These are phyloP conservation scores for Diversispora epigaea DNA, from an alignment of 192 early-diverging fungal species.

Conservation along the genomic window DNA sequence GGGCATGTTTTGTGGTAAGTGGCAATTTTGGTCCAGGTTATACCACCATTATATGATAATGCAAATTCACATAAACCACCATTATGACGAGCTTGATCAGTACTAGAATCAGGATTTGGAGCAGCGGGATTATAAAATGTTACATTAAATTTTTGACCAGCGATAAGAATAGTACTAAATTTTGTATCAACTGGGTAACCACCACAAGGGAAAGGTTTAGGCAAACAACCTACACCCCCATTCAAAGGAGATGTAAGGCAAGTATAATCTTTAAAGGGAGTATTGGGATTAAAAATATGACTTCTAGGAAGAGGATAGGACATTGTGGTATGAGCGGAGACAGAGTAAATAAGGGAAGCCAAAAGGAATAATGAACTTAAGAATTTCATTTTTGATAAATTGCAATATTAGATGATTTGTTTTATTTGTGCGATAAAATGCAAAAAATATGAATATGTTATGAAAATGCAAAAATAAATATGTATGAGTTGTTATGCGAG, in stretches of 20 bases:
- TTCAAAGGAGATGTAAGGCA: constrained; percentile 18
- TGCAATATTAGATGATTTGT: too few species aligned
- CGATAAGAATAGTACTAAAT: constrained; percentile 45
- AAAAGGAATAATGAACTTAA: background rate
- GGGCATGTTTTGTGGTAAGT: constrained; percentile 45
- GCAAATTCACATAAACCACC: constrained; percentile 73
- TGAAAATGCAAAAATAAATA: too few species aligned
- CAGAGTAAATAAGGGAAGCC: constrained; percentile 23
- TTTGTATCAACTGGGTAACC: constrained; percentile 37
- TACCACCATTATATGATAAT: constrained; percentile 62
- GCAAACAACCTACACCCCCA: background rate
- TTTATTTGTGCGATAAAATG: too few species aligned
- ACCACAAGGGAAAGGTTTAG: constrained; percentile 42
- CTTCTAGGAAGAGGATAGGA: constrained; percentile 38
- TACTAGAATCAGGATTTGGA: constrained; percentile 7
- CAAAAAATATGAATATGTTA: too few species aligned
- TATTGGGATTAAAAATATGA: constrained; percentile 33
- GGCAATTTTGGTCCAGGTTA: constrained; percentile 52
- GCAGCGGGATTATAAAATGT: constrained; percentile 45
- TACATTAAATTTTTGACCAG: constrained; percentile 49
- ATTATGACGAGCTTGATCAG: constrained; percentile 53
- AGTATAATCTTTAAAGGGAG: background rate
- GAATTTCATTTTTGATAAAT: constrained; percentile 26
- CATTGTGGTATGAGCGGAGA: constrained; percentile 41
- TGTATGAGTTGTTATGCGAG: too few species aligned